phyloP scores from a whole-genome alignment of 192 early-diverging fungal species.

The Chytriomyces sp. region DNA sequence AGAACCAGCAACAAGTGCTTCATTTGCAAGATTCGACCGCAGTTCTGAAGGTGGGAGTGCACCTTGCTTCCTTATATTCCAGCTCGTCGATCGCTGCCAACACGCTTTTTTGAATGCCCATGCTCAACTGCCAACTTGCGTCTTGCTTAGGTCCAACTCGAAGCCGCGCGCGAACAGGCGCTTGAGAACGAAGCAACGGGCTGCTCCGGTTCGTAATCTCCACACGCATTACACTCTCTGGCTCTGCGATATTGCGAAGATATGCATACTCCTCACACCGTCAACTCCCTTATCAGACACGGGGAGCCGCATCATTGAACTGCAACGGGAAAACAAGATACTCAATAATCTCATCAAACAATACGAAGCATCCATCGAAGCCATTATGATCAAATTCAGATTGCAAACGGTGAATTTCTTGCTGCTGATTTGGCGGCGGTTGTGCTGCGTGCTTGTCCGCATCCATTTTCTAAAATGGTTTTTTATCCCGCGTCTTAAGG shows the following conservation, averaged over 20 bases:
- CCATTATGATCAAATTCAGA: constrained; percentile 59
- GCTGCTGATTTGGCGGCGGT: not conserved
- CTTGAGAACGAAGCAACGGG: constrained; percentile 24
- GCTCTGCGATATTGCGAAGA: not conserved
- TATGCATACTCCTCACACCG: not conserved
- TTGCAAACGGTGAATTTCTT: constrained; percentile 50
- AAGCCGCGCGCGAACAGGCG: constrained; percentile 15
- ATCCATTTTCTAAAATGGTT: not conserved
- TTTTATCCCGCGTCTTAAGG: constrained; percentile 30
- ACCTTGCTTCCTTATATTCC: not conserved
- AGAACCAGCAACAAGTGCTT: constrained; percentile 28
- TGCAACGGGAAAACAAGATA: constrained; percentile 56
- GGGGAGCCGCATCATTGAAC: constrained; percentile 40
- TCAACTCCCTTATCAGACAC: constrained; percentile 32
- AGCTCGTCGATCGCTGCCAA: not conserved
- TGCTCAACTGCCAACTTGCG: not conserved
- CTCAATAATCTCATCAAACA: constrained; percentile 57
- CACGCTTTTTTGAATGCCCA: not conserved
- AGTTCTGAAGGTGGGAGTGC: constrained; percentile 16
- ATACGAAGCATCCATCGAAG: constrained; percentile 61
- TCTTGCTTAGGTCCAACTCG: constrained; percentile 18
- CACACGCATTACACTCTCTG: not conserved
- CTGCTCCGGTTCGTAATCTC: constrained; percentile 11
- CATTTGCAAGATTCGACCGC: constrained; percentile 20
- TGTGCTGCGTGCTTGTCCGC: not conserved